Evolutionary conservation across 2,329 filamentous ascomycete genomes (phyloP).

Genomic region (Dactylellina haptotyla): DNA sequence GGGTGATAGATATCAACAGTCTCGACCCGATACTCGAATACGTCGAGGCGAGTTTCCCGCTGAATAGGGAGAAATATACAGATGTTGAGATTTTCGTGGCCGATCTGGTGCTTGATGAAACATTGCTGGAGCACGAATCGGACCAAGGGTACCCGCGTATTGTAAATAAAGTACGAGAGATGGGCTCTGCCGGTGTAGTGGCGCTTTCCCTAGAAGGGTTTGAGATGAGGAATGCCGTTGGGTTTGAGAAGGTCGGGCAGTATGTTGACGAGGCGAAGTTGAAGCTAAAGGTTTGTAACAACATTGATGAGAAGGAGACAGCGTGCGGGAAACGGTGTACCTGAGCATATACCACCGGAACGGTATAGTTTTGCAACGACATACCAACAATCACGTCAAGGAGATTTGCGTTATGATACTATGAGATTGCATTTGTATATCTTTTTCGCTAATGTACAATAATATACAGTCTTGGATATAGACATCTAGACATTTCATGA

Average conservation of each 20-base stretch:
- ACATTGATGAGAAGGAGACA: slow-evolving; percentile 49
- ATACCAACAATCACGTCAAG: neutral
- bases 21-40: slow-evolving; percentile 27
- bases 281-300: slow-evolving; percentile 34
- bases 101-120: slow-evolving; percentile 16
- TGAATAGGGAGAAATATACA: slow-evolving; percentile 39
- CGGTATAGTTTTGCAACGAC: neutral
- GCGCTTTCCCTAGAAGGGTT: slow-evolving; percentile 27
- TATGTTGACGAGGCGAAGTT: slow-evolving; percentile 15
- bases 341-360: neutral
- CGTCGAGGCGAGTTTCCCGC: slow-evolving; percentile 44
- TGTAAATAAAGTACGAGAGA: slow-evolving; percentile 21
- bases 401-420: neutral
- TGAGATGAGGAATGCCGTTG: slow-evolving; percentile 34
- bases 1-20: slow-evolving; percentile 46
- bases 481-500: neutral
- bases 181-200: slow-evolving; percentile 12
- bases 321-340: slow-evolving; percentile 45
- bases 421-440: slow-evolving; percentile 12
- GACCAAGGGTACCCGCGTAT: slow-evolving; percentile 19
- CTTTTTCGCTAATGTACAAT: slow-evolving; percentile 46
- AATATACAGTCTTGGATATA: slow-evolving; percentile 26
- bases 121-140: slow-evolving; percentile 24
- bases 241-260: neutral
- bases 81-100: slow-evolving; percentile 18